These are phyloP conservation scores for Dendrobium officinale DNA, from an alignment of 106 monocot species.

Conservation along the genomic window DNA sequence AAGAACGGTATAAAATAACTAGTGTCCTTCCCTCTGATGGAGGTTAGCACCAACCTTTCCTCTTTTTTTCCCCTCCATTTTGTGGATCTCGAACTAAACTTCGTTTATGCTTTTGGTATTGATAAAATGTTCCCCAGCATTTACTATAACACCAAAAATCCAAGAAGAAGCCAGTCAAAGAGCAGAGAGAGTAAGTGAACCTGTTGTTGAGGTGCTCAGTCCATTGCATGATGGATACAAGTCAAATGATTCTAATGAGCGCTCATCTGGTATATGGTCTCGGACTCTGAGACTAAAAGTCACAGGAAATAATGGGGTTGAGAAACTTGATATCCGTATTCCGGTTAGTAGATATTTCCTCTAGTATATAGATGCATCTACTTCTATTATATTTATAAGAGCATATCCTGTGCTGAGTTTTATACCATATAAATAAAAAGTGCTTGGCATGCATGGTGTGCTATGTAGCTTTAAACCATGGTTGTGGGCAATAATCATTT, in stretches of 20 bases:
- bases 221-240: conserved; percentile 33
- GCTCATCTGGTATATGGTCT: conserved; percentile 60
- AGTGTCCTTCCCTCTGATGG: conserved; percentile 15
- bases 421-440: background rate
- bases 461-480: background rate
- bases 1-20: conserved; percentile 49
- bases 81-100: background rate
- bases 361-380: background rate
- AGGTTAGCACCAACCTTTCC: background rate
- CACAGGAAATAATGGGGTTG: conserved; percentile 69
- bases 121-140: background rate
- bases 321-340: conserved; percentile 78
- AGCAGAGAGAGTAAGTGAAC: conserved; percentile 26
- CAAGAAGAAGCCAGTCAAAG: conserved; percentile 1
- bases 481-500: background rate
- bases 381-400: background rate
- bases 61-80: background rate
- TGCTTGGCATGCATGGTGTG: background rate
- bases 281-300: conserved; percentile 75
- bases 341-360: conserved; percentile 50
- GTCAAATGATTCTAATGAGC: conserved; percentile 38
- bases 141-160: background rate
- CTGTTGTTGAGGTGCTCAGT: conserved; percentile 74
- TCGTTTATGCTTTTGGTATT: background rate
- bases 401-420: background rate